Percentiles rank a stretch among this genome's conserved stretches.
Conservation (phyloP, 306 rosid genomes). For the Alnus glutinosa region DNA sequence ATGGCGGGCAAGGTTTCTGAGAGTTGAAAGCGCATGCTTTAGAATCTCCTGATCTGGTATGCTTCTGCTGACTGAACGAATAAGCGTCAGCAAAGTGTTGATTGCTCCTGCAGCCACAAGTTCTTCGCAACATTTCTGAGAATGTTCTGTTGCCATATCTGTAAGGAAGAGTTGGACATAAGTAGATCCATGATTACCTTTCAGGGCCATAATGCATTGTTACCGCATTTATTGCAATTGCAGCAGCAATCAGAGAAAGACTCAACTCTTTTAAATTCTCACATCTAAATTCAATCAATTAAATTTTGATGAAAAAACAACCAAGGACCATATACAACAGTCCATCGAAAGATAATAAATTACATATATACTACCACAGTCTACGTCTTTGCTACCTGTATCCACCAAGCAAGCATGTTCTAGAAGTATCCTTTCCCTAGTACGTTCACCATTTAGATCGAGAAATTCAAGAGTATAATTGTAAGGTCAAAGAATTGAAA, state of each 20-base stretch:
- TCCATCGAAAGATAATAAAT: background rate
- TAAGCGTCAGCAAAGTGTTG: conserved; percentile 63
- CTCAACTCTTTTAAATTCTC: background rate
- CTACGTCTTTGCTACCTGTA: background rate
- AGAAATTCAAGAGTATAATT: background rate
- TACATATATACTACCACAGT: background rate
- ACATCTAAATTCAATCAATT: background rate
- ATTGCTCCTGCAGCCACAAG: conserved; percentile 87
- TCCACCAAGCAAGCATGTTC: background rate
- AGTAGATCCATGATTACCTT: background rate
- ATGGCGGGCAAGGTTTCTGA: conserved; percentile 78
- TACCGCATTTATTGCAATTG: background rate
- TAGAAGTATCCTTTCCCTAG: background rate
- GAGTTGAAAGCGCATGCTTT: conserved; percentile 78
- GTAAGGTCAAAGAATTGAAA: background rate
- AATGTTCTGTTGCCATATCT: conserved; percentile 86
- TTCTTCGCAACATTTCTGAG: conserved; percentile 88
- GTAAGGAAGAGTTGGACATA: conserved; percentile 17
- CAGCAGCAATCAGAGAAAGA: background rate
- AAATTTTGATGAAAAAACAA: background rate
- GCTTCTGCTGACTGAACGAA: conserved; percentile 77
- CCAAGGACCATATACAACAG: background rate
- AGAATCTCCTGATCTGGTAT: conserved; percentile 83
- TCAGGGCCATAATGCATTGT: background rate
- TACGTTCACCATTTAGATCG: background rate